Conservation (phyloP, 768 basidiomycete genomes). For the Scleroderma bovista region DNA sequence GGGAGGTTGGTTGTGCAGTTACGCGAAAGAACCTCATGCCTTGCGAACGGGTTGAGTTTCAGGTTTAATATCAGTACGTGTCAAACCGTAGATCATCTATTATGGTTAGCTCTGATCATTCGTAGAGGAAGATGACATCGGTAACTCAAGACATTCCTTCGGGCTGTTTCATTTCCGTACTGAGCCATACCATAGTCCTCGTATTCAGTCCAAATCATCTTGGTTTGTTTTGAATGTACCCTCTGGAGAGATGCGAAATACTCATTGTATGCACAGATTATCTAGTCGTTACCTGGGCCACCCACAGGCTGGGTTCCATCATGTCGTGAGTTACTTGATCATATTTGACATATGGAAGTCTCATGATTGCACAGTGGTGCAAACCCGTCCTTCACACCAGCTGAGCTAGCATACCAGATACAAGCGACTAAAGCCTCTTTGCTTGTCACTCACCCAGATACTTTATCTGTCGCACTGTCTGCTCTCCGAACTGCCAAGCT, state of each 20-base stretch:
- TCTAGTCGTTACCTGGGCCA: slow-evolving; percentile 50
- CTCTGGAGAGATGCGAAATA: neutral
- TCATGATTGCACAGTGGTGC: slow-evolving; percentile 41
- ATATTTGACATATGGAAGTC: neutral
- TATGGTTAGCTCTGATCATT: neutral
- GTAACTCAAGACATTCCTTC: slow-evolving; percentile 24
- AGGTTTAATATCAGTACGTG: slow-evolving; percentile 31
- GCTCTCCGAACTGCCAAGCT: slow-evolving; percentile 40
- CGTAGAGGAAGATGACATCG: slow-evolving; percentile 35
- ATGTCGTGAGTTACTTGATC: slow-evolving; percentile 41
- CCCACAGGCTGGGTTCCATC: slow-evolving; percentile 50
- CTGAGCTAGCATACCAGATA: slow-evolving; percentile 58
- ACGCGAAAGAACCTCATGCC: slow-evolving; percentile 30
- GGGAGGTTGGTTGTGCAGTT: slow-evolving; percentile 27
- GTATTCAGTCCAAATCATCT: slow-evolving; percentile 65
- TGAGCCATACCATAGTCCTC: slow-evolving; percentile 40
- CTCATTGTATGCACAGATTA: slow-evolving; percentile 36
- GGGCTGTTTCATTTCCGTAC: neutral
- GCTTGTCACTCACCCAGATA: slow-evolving; percentile 43
- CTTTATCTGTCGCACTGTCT: slow-evolving; percentile 36
- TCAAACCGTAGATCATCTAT: neutral
- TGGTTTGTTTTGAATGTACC: slow-evolving; percentile 38
- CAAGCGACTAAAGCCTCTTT: slow-evolving; percentile 41
- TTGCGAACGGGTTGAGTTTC: slow-evolving; percentile 34
- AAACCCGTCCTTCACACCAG: slow-evolving; percentile 55